A percentile compares a stretch with the other conserved stretches of the same genome.
phyloP scores from a whole-genome alignment of 2,329 filamentous ascomycete species.

The Pseudohalonectria lignicola region DNA sequence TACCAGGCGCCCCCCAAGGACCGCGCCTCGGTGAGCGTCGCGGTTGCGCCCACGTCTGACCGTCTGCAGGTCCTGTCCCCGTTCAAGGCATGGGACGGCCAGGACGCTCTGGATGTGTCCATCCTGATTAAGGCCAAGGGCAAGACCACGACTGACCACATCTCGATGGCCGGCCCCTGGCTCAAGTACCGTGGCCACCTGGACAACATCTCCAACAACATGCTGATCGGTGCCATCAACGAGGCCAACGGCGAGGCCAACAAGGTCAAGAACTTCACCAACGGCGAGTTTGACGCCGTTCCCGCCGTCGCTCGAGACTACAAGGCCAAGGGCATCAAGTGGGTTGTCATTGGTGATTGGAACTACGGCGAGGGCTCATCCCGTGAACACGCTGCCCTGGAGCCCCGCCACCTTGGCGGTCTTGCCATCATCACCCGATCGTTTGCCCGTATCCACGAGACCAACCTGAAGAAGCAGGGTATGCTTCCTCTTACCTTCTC shows the following conservation, averaged over 20 bases:
- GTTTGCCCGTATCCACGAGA: constrained; percentile 99
- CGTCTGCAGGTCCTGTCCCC: constrained; percentile 86
- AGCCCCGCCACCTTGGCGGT: constrained; percentile 94
- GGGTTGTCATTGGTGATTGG: constrained; percentile 98
- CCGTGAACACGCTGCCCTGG: constrained; percentile 94
- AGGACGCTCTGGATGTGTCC: constrained; percentile 73
- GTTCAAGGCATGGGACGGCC: constrained; percentile 83
- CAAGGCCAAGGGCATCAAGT: constrained; percentile 92
- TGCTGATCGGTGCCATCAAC: constrained; percentile 96
- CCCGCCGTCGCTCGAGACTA: constrained; percentile 94
- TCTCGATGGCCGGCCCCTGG: constrained; percentile 95
- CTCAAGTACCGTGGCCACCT: constrained; percentile 98
- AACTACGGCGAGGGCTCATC: constrained; percentile 98
- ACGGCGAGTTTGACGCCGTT: constrained; percentile 74
- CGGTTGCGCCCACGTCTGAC: constrained; percentile 81
- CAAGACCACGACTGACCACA: constrained; percentile 96
- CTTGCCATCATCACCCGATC: constrained; percentile 91
- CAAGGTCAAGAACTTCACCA: constrained; percentile 89
- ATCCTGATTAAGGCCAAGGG: constrained; percentile 95
- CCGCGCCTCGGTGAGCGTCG: constrained; percentile 61
- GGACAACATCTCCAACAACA: constrained; percentile 99
- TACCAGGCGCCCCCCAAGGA: constrained; percentile 91
- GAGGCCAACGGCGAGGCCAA: constrained; percentile 93
- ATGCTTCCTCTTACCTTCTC: constrained; percentile 97
- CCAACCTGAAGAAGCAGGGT: constrained; percentile 99